Percentiles rank a stretch among this genome's conserved stretches.
Conservation (phyloP, 2,329 filamentous ascomycete genomes). For the Graphilbum fragrans region DNA sequence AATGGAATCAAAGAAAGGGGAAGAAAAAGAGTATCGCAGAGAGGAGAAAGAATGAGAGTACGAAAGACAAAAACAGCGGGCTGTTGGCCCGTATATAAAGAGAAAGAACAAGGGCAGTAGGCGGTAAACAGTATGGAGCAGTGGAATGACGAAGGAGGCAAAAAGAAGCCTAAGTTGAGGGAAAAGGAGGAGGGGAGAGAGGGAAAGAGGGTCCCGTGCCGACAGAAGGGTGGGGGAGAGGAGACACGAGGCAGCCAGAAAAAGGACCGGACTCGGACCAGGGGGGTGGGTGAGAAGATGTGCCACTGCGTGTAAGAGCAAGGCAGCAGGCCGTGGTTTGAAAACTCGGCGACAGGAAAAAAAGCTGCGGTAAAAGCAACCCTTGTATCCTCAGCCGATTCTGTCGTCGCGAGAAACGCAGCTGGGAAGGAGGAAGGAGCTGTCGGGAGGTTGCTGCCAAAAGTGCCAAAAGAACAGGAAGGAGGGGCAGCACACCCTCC, state of each 20-base stretch:
- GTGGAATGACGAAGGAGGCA: not conserved
- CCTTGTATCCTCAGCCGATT: too few species aligned
- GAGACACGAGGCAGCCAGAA: not conserved
- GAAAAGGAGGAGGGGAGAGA: not conserved
- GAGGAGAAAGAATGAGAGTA: not conserved
- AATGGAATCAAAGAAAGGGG: not conserved
- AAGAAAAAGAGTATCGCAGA: not conserved
- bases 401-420: too few species aligned
- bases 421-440: too few species aligned
- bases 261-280: conserved; percentile 4
- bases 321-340: too few species aligned
- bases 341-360: too few species aligned
- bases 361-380: too few species aligned
- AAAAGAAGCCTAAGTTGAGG: too few species aligned
- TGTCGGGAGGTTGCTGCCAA: too few species aligned
- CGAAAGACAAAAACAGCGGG: not conserved
- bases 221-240: conserved; percentile 3
- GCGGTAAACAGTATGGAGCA: not conserved
- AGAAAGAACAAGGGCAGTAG: not conserved
- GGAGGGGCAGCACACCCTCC: too few species aligned
- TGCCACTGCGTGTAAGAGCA: too few species aligned
- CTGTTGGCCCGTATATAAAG: not conserved
- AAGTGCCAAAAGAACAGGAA: too few species aligned
- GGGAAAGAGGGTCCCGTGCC: conserved; percentile 5
- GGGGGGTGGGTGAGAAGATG: not conserved